Conservation (phyloP, 768 basidiomycete genomes). For the Leccinum aurantiacum region DNA sequence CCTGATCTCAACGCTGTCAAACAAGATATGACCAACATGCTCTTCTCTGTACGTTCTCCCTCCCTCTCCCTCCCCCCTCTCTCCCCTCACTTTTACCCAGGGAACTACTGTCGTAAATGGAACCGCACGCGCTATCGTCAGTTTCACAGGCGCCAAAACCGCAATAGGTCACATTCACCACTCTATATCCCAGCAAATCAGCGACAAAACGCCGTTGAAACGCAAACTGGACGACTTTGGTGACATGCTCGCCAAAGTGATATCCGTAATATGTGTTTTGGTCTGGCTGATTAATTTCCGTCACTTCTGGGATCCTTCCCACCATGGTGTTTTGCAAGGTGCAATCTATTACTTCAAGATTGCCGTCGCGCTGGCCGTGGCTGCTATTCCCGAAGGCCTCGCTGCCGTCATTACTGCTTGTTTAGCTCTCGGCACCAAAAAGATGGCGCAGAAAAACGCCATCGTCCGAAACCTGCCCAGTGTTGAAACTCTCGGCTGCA, state of each 20-base stretch:
- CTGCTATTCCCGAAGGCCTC: slow-evolving; percentile 97
- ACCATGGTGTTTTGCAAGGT: slow-evolving; percentile 87
- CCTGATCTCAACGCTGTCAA: slow-evolving; percentile 81
- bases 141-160: slow-evolving; percentile 81
- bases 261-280: slow-evolving; percentile 93
- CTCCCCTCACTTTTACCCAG: slow-evolving; percentile 37
- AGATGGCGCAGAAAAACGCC: slow-evolving; percentile 99
- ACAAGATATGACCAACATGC: slow-evolving; percentile 97
- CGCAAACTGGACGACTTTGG: slow-evolving; percentile 98
- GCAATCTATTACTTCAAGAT: slow-evolving; percentile 99
- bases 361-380: slow-evolving; percentile 97
- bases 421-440: slow-evolving; percentile 94
- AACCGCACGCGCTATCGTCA: slow-evolving; percentile 82
- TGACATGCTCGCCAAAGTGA: slow-evolving; percentile 96
- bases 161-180: slow-evolving; percentile 98
- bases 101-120: slow-evolving; percentile 97
- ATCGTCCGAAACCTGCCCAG: slow-evolving; percentile 96
- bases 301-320: slow-evolving; percentile 94
- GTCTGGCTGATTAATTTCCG: slow-evolving; percentile 98
- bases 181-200: slow-evolving; percentile 90
- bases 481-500: slow-evolving; percentile 96
- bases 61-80: not conserved
- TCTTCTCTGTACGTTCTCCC: slow-evolving; percentile 75
- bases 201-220: slow-evolving; percentile 95
- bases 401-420: slow-evolving; percentile 98